Conservation (phyloP, 2,329 filamentous ascomycete species). For the Colletotrichum caudatum region DNA sequence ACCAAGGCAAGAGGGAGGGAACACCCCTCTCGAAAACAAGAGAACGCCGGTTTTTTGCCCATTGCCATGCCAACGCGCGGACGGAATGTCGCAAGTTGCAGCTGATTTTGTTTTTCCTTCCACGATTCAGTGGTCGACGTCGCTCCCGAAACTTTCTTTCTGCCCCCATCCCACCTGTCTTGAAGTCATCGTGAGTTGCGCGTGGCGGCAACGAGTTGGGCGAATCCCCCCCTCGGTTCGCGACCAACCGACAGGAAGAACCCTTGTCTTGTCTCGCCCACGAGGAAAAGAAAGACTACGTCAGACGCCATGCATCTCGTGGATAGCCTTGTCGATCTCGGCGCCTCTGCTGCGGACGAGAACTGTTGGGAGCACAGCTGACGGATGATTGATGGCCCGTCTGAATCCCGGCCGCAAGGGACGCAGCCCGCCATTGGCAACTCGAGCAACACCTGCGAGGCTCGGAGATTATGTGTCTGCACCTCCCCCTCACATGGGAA, state of each 20-base stretch:
- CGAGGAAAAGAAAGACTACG: slow-evolving; percentile 17
- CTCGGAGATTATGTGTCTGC: slow-evolving; percentile 34
- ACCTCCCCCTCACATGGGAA: slow-evolving; percentile 36
- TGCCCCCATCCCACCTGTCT: slow-evolving; percentile 4
- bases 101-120: neutral
- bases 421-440: slow-evolving; percentile 12
- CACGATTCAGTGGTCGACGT: slow-evolving; percentile 5
- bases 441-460: slow-evolving; percentile 25
- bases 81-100: slow-evolving; percentile 2
- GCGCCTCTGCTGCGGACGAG: slow-evolving; percentile 20
- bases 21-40: slow-evolving; percentile 32
- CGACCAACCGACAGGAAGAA: slow-evolving; percentile 33
- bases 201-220: slow-evolving; percentile 13
- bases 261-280: slow-evolving; percentile 34
- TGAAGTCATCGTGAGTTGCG: slow-evolving; percentile 27
- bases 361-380: slow-evolving; percentile 4
- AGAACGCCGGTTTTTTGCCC: slow-evolving; percentile 22
- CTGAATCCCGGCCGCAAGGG: slow-evolving; percentile 37
- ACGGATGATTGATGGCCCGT: slow-evolving; percentile 28
- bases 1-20: slow-evolving; percentile 34
- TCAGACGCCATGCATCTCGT: slow-evolving; percentile 30
- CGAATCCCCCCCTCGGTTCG: slow-evolving; percentile 14
- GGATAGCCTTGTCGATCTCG: slow-evolving; percentile 34
- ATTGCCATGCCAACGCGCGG: slow-evolving; percentile 39
- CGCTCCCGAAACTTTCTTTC: neutral